Conservation (phyloP, 345 rosid genomes). For the Gossypium turneri region DNA sequence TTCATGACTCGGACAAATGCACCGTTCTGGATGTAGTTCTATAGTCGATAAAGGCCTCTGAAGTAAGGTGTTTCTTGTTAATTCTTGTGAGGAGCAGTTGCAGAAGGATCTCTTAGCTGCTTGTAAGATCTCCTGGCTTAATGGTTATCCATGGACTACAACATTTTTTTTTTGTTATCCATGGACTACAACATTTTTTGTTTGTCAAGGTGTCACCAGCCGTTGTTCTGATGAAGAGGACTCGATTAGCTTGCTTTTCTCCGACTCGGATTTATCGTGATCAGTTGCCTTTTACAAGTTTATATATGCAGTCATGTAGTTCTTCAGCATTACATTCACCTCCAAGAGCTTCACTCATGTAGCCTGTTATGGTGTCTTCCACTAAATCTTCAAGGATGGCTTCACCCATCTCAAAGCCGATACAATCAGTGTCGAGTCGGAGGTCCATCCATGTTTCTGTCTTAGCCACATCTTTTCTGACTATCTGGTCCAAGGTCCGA, state of each 20-base stretch:
- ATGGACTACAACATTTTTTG: too few species aligned
- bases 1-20: neutral
- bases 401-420: slow-evolving; percentile 49
- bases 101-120: neutral
- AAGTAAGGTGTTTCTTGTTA: neutral
- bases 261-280: neutral
- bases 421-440: slow-evolving; percentile 34
- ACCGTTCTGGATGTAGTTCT: neutral
- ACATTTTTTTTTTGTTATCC: neutral
- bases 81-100: neutral
- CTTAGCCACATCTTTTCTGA: slow-evolving; percentile 64
- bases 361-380: slow-evolving; percentile 46
- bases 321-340: slow-evolving; percentile 24
- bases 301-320: neutral
- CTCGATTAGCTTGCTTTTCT: neutral
- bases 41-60: neutral
- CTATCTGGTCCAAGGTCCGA: slow-evolving; percentile 65
- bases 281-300: neutral
- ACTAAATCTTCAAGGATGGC: slow-evolving; percentile 60
- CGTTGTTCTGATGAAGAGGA: neutral
- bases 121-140: neutral
- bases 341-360: slow-evolving; percentile 20
- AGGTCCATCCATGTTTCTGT: slow-evolving; percentile 68
- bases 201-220: neutral
- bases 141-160: neutral